phyloP scores from a whole-genome alignment of 768 basidiomycete species.

The Lenzites betulinus region DNA sequence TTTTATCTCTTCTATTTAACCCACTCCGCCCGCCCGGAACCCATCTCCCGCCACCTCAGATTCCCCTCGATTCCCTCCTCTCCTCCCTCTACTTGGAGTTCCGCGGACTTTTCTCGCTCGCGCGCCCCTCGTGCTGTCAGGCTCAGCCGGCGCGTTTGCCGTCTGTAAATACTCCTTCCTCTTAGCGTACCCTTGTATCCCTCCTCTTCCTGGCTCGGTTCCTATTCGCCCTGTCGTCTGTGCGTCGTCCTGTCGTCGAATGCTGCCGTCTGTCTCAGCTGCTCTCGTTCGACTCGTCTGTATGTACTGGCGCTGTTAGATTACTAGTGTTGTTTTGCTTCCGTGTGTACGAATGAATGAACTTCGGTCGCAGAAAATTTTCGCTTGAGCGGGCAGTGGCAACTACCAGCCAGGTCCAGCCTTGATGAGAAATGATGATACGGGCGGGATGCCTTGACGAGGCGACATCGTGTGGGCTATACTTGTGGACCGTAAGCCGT shows the following conservation, averaged over 20 bases:
- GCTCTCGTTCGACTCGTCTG: conserved; percentile 17
- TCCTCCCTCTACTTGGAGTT: conserved; percentile 8
- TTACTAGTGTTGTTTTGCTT: conserved; percentile 22
- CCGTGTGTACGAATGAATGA: conserved; percentile 16
- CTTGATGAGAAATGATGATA: too few relatives aligned
- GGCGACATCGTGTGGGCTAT: neutral
- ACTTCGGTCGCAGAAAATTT: neutral
- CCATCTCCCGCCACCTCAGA: neutral
- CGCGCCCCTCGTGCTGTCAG: neutral
- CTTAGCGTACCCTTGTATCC: conserved; percentile 1
- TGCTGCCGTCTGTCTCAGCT: conserved; percentile 19
- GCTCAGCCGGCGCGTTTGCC: neutral
- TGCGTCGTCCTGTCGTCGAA: conserved; percentile 19
- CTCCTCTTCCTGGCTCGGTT: neutral
- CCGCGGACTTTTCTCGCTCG: conserved; percentile 2
- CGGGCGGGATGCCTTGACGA: neutral
- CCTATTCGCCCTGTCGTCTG: conserved; percentile 1
- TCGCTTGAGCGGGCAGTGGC: too few relatives aligned
- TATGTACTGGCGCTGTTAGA: conserved; percentile 27
- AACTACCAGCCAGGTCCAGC: too few relatives aligned
- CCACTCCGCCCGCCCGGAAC: conserved; percentile 9
- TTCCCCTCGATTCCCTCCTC: neutral
- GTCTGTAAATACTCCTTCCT: conserved; percentile 12
- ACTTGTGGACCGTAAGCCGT: neutral
- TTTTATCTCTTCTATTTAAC: conserved; percentile 26